Percentiles rank a stretch among this genome's conserved stretches.
Evolutionary conservation across 2,329 filamentous ascomycete species (phyloP).

Genomic region (Epicoccum sorghinum): DNA sequence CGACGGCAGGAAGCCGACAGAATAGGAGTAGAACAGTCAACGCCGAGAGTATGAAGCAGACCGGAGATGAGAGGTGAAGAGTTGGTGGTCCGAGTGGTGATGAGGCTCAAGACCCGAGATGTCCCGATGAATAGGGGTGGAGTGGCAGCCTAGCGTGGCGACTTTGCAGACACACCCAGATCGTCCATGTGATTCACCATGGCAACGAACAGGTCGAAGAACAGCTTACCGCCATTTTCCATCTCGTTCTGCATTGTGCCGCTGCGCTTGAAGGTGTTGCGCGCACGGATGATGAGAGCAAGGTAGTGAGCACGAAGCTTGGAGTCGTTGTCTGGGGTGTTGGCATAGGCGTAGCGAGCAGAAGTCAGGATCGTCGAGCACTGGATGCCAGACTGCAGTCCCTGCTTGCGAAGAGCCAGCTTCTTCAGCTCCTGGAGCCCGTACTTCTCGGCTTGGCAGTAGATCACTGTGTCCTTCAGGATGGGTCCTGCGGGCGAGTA

Average conservation of each 20-base stretch:
- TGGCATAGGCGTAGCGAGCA: slow-evolving; percentile 86
- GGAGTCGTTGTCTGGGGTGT: slow-evolving; percentile 90
- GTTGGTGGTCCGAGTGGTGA: slow-evolving; percentile 9
- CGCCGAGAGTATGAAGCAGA: slow-evolving; percentile 15
- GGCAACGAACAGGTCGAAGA: slow-evolving; percentile 93
- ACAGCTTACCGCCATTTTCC: slow-evolving; percentile 83
- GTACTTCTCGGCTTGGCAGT: slow-evolving; percentile 86
- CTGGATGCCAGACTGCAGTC: slow-evolving; percentile 82
- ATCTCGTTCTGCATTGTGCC: slow-evolving; percentile 97
- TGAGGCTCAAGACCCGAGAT: slow-evolving; percentile 4
- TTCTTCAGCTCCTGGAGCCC: slow-evolving; percentile 84
- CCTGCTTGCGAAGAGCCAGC: slow-evolving; percentile 85
- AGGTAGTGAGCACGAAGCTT: slow-evolving; percentile 90
- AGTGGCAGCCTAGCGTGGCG: slow-evolving; percentile 35
- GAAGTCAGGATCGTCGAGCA: slow-evolving; percentile 84
- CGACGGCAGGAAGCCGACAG: slow-evolving; percentile 18
- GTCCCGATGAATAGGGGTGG: slow-evolving; percentile 10
- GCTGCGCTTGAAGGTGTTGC: slow-evolving; percentile 88
- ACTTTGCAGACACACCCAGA: slow-evolving; percentile 32
- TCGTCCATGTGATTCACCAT: slow-evolving; percentile 81
- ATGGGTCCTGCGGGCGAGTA: slow-evolving; percentile 69
- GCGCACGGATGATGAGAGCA: slow-evolving; percentile 86
- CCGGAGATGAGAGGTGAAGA: slow-evolving; percentile 24
- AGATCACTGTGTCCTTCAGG: slow-evolving; percentile 87
- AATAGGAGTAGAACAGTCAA: slow-evolving; percentile 12